phyloP scores from a whole-genome alignment of 495 filamentous ascomycete genomes.

The Trichocladium uniseriatum region DNA sequence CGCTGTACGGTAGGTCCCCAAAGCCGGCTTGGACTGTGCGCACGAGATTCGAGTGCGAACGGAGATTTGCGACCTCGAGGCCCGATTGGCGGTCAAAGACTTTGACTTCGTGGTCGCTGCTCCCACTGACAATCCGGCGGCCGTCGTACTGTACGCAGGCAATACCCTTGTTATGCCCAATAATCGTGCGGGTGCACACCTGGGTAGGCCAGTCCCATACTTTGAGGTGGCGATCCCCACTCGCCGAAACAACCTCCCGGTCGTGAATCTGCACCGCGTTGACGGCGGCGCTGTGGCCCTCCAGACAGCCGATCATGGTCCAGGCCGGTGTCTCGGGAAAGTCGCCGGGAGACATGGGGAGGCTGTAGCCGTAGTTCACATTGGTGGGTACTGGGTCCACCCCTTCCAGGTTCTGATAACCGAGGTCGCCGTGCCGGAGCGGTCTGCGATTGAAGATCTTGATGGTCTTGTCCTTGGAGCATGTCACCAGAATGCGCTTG shows the following conservation, averaged over 20 bases:
- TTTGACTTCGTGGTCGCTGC: slow-evolving; percentile 88
- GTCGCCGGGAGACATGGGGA: slow-evolving; percentile 31
- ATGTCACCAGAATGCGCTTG: slow-evolving; percentile 82
- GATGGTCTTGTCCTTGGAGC: slow-evolving; percentile 93
- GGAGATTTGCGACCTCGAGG: slow-evolving; percentile 78
- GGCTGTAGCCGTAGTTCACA: slow-evolving; percentile 39
- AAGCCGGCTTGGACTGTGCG: slow-evolving; percentile 92
- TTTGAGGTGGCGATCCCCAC: slow-evolving; percentile 84
- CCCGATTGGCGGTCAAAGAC: slow-evolving; percentile 81
- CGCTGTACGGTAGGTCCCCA: slow-evolving; percentile 73
- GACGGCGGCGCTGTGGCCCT: slow-evolving; percentile 82
- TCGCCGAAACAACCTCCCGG: slow-evolving; percentile 83
- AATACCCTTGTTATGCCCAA: slow-evolving; percentile 90
- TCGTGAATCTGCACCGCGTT: slow-evolving; percentile 91
- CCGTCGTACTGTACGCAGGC: slow-evolving; percentile 96
- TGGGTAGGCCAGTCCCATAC: slow-evolving; percentile 86
- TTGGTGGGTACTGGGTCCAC: slow-evolving; percentile 46
- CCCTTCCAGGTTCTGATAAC: slow-evolving; percentile 56
- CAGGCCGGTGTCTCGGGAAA: slow-evolving; percentile 49
- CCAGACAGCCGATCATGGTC: slow-evolving; percentile 65
- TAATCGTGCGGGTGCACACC: slow-evolving; percentile 60
- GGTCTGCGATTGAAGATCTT: slow-evolving; percentile 84
- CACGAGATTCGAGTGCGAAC: slow-evolving; percentile 73
- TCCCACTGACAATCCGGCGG: slow-evolving; percentile 91
- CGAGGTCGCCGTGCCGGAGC: slow-evolving; percentile 55